Base-by-base conservation (phyloP, 345 rosid species). In the Aegle marmelos region DNA sequence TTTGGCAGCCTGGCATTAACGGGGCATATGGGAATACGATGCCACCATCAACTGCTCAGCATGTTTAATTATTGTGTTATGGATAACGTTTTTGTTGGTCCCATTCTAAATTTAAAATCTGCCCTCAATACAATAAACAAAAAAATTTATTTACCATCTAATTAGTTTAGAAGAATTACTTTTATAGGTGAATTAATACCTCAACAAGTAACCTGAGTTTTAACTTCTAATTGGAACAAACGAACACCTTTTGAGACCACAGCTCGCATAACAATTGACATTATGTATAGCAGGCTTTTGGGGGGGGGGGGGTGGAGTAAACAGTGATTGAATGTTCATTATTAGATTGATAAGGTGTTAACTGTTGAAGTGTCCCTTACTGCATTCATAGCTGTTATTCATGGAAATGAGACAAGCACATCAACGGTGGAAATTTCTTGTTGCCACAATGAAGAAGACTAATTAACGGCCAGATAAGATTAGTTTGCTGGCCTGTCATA, bases 1-100 rank as follows among this genome's bases (percentile, higher is more conserved):
- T 64, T 33, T 27, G 73, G 73, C 59, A 69, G 73, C 34, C 59
- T 69, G 73, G 58, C 73, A 45, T 45, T 69, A 8, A 8, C 58
- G 27, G 22, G 73, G 21, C 33, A 14, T 27, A 59, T 45, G 33
- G 58, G 71, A 67, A n/a, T 67, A 36, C 53, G 54, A 67, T 67
- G 30, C 54, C 21, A 9, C 54, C 54, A 66, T 1, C 70, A 22
- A 9, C 70, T 36, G n/a, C 17, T 53, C 22, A 66, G 24, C 16
- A 66, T 36, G 70, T 66, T 59, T 59, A 9, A 45, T 59, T 25
- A n/a, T 24, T 13, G 16, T 25, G 31, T n/a, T 9, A 59, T 19
- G 34, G 16, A 62, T 62, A 11, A 62, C 30, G 67, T 27, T 5
- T 28, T 2, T 28, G 9, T 30, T 5, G 67, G 67, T 16, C 37